A percentile compares a stretch with the other conserved stretches of the same genome.
Conservation (phyloP, 2,329 filamentous ascomycete genomes). For the Fusarium ambrosium region DNA sequence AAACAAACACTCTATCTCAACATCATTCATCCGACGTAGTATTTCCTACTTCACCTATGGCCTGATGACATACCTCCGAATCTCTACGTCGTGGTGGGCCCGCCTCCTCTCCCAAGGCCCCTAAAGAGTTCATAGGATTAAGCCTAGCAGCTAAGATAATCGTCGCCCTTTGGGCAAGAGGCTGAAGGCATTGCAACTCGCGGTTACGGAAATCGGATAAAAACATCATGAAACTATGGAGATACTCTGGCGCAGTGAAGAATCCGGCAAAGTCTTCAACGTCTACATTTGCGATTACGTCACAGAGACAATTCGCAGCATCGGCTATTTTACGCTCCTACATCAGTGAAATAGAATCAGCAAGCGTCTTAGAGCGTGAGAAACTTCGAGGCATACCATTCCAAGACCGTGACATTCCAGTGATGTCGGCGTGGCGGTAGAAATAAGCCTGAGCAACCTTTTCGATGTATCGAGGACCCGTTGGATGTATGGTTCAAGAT, state of each 20-base stretch:
- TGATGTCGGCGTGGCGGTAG: conserved; percentile 15
- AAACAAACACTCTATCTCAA: not conserved
- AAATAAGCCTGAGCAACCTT: conserved; percentile 28
- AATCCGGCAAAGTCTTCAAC: conserved; percentile 3
- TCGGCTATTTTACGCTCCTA: conserved; percentile 42
- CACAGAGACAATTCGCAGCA: conserved; percentile 39
- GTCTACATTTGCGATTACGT: conserved; percentile 21
- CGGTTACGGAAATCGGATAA: conserved; percentile 37
- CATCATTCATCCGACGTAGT: not conserved
- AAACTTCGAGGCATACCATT: conserved; percentile 28
- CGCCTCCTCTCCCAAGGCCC: not conserved
- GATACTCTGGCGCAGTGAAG: conserved; percentile 12
- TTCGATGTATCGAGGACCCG: conserved; percentile 27
- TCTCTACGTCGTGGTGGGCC: not conserved
- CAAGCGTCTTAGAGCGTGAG: not conserved
- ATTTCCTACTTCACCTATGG: not conserved
- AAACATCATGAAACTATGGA: conserved; percentile 39
- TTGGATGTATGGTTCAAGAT: not conserved
- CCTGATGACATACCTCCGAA: not conserved
- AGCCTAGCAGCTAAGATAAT: conserved; percentile 12
- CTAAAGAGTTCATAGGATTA: not conserved
- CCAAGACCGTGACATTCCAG: conserved; percentile 41
- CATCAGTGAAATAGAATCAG: not conserved
- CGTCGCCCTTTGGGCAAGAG: conserved; percentile 13
- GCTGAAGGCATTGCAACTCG: conserved; percentile 37